Base-by-base conservation (phyloP, 2,329 filamentous ascomycete species). In the Leptographium procerum region DNA sequence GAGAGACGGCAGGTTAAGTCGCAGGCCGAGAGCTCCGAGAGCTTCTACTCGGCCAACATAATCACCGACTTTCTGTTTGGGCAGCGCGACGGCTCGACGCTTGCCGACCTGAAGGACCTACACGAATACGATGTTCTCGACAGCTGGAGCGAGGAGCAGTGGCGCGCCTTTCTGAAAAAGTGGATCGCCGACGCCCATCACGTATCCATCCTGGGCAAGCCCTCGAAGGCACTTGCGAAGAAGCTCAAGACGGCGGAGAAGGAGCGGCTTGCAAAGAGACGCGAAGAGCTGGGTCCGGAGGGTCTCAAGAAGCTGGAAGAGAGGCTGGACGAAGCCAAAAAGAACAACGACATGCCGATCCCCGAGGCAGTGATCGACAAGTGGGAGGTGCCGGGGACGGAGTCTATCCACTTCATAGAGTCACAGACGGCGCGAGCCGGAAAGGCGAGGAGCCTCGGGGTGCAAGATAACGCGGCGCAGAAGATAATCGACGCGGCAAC, bases 41-140 rank as follows among this genome's bases (percentile, higher is more conserved):
- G 85, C 26, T 89, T 91, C 63, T 96, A 92, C 70, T 86, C 89
- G 0, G 86, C 84, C 62, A 88, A 88, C 61, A 86, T 97, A 61
- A 96, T 97, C 66, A 87, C 86, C 16, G 91, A 97, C 68, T 96
- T 95, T 69, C 80, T 97, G 11, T 99, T 94, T 67, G 94, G 92
- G 31, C 84, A 85, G 55, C 82, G 90, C 34, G 87, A 96, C 69
- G 95, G 94, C 1, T 88, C 87, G 3, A 89, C 85, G 0, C 74
- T 92, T 59, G 78, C 74, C 52, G 78, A 85, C 28, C 71, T 91
- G 40, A 75, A 75, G 62, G 75, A 71, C 19, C 69, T 86, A 10
- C 64, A 67, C 22, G 82, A 85, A 66, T 86, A 84, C 61, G 88
- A 94, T 61, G 75, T 75, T 1, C 72, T 99, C 28, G 85, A 88